phyloP scores from a whole-genome alignment of 768 basidiomycete genomes.

The Agrocybe praecox region DNA sequence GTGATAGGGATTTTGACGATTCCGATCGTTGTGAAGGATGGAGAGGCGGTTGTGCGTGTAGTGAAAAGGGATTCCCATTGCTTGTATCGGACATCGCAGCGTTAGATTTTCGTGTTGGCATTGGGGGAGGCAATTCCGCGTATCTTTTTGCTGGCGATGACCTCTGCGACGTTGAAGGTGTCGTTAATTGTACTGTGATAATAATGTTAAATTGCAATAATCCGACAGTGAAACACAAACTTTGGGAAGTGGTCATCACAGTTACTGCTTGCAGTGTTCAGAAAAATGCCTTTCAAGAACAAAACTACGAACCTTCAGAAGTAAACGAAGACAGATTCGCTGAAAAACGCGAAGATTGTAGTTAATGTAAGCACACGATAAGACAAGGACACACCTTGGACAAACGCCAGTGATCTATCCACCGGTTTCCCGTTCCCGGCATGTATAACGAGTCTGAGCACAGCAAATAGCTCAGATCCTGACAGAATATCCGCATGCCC shows the following conservation, averaged over 20 bases:
- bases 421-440: slow-evolving; percentile 60
- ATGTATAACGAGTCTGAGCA: slow-evolving; percentile 66
- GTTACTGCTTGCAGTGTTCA: background rate
- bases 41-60: slow-evolving; percentile 22
- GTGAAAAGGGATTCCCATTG: background rate
- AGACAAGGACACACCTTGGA: slow-evolving; percentile 60
- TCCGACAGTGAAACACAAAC: background rate
- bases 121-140: slow-evolving; percentile 18
- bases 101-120: slow-evolving; percentile 13
- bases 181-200: slow-evolving; percentile 5
- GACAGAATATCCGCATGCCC: slow-evolving; percentile 53
- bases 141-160: slow-evolving; percentile 25
- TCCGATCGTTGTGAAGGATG: slow-evolving; percentile 29
- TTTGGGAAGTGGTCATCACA: no score
- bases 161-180: slow-evolving; percentile 19
- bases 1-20: slow-evolving; percentile 9
- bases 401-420: slow-evolving; percentile 70
- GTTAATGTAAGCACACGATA: background rate
- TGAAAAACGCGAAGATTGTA: background rate
- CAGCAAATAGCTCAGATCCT: slow-evolving; percentile 79
- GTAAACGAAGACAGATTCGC: background rate
- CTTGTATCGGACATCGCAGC: background rate
- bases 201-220: background rate
- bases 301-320: background rate
- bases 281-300: no score